A percentile compares a stretch with the other conserved stretches of the same genome.
These are phyloP conservation scores for Stephanodiscus minutulus DNA, from an alignment of 108 stramenopile genomes.

Conservation along the genomic window DNA sequence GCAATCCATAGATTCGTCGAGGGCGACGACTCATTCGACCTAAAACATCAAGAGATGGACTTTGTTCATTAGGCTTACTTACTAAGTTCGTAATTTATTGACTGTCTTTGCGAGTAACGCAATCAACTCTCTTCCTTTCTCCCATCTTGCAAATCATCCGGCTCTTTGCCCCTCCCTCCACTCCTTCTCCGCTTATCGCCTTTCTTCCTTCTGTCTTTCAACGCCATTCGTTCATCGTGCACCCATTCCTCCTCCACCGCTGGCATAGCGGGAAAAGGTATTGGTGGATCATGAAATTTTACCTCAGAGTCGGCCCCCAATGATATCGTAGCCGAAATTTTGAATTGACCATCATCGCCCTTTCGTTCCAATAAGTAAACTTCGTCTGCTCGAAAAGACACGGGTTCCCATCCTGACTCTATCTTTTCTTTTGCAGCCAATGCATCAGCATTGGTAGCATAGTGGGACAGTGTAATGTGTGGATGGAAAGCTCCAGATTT, in stretches of 20 bases:
- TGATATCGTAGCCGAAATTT: slow-evolving; percentile 57
- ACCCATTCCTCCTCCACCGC: slow-evolving; percentile 78
- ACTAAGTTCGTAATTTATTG: background rate
- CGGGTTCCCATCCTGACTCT: slow-evolving; percentile 50
- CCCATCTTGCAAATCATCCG: background rate
- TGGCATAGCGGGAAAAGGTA: slow-evolving; percentile 75
- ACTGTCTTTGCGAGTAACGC: background rate
- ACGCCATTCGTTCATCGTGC: slow-evolving; percentile 58
- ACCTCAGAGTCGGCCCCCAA: slow-evolving; percentile 32
- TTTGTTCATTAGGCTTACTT: background rate
- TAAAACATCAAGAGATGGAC: background rate
- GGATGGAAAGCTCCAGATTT: slow-evolving; percentile 60
- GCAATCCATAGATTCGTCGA: background rate
- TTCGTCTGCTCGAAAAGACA: slow-evolving; percentile 58
- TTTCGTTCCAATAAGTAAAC: slow-evolving; percentile 67
- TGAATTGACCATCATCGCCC: slow-evolving; percentile 80
- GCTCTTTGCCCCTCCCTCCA: background rate
- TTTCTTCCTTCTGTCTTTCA: slow-evolving; percentile 52
- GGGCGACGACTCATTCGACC: background rate
- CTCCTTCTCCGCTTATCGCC: background rate
- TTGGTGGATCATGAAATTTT: slow-evolving; percentile 48
- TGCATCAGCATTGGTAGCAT: slow-evolving; percentile 56
- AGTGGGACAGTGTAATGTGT: slow-evolving; percentile 85
- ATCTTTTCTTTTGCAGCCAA: slow-evolving; percentile 49
- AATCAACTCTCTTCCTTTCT: slow-evolving; percentile 1